phyloP scores from a whole-genome alignment of 768 basidiomycete species.

The Fomitopsis pulvina region DNA sequence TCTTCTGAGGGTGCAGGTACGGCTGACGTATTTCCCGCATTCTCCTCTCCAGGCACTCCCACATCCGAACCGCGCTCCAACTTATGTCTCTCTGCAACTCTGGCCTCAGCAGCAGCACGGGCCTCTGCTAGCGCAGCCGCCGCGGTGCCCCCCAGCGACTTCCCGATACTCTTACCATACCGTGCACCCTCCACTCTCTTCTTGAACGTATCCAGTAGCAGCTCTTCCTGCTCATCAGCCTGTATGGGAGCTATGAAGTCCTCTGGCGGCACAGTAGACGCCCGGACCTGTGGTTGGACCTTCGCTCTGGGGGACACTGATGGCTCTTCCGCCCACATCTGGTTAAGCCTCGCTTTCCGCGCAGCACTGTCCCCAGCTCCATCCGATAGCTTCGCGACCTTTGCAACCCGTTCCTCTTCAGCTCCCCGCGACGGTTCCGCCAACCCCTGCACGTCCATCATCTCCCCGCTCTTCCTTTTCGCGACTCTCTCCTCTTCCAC shows the following conservation, averaged over 20 bases:
- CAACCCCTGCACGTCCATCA: conserved; percentile 14
- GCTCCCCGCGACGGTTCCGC: background rate
- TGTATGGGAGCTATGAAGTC: background rate
- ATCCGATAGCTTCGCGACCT: background rate
- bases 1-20: background rate
- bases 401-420: background rate
- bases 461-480: conserved; percentile 52
- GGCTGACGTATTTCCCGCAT: background rate
- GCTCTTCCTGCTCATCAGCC: conserved; percentile 28
- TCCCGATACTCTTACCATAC: conserved; percentile 49
- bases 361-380: background rate
- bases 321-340: background rate
- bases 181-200: conserved; percentile 62
- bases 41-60: background rate
- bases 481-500: background rate
- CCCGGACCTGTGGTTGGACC: background rate
- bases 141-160: conserved; percentile 53
- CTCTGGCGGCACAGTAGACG: background rate
- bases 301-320: background rate
- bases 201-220: conserved; percentile 61
- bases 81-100: conserved; percentile 58
- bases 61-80: conserved; percentile 23
- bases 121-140: conserved; percentile 64
- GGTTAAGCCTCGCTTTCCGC: background rate
- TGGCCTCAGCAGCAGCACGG: conserved; percentile 58